Conservation (phyloP, 257 asterid species). For the Solanum habrochaites region DNA sequence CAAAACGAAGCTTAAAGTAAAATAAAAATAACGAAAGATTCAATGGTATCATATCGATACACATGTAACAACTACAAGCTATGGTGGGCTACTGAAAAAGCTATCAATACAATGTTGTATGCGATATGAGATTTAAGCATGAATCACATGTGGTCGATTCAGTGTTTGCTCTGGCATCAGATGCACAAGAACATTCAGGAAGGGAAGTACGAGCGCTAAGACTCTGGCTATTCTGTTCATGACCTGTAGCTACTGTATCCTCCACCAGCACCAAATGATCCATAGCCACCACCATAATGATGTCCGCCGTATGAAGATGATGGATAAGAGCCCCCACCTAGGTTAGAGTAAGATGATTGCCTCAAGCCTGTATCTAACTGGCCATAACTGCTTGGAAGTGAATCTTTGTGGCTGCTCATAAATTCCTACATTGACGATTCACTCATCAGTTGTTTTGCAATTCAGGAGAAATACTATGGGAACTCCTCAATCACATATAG, state of each 20-base stretch:
- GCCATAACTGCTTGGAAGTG: slow-evolving; percentile 8
- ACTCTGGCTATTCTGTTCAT: slow-evolving; percentile 2
- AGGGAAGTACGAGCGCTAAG: background rate
- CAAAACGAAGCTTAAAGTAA: background rate
- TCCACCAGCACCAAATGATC: slow-evolving; percentile 58
- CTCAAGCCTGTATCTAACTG: slow-evolving; percentile 19
- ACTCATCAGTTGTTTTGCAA: background rate
- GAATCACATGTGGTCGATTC: background rate
- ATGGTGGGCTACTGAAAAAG: background rate
- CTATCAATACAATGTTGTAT: background rate
- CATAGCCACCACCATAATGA: slow-evolving; percentile 44
- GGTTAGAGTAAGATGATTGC: slow-evolving; percentile 40
- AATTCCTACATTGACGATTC: slow-evolving; percentile 2
- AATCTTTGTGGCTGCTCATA: slow-evolving; percentile 1
- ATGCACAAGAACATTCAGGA: background rate
- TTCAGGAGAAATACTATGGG: background rate
- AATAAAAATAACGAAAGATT: background rate
- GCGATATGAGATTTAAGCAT: background rate
- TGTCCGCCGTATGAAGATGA: slow-evolving; percentile 35
- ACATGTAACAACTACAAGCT: background rate
- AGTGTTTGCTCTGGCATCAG: background rate
- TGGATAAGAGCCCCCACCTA: slow-evolving; percentile 40
- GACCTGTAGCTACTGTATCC: slow-evolving; percentile 49
- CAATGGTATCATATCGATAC: background rate
- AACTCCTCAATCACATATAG: background rate